Conservation (phyloP, 495 filamentous ascomycete species). For the Daldinia childiae region DNA sequence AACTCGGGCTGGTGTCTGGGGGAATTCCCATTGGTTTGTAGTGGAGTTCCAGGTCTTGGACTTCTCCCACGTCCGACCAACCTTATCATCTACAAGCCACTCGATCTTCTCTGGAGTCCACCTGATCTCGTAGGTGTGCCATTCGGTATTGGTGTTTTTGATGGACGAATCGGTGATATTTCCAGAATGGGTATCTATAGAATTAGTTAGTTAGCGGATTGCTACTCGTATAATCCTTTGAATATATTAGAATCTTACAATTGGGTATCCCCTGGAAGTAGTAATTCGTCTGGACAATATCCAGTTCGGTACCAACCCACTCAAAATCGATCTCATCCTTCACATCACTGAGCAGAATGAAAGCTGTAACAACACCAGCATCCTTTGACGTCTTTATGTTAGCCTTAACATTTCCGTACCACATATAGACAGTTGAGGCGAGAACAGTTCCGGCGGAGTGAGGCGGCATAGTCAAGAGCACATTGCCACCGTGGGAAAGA, state of each 20-base stretch:
- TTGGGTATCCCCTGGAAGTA: slow-evolving; percentile 95
- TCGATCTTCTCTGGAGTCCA: slow-evolving; percentile 87
- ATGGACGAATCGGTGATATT: slow-evolving; percentile 66
- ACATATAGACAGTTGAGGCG: slow-evolving; percentile 88
- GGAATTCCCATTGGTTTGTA: slow-evolving; percentile 82
- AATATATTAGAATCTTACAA: slow-evolving; percentile 68
- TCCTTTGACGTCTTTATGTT: slow-evolving; percentile 87
- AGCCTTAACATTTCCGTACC: slow-evolving; percentile 94
- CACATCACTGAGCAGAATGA: slow-evolving; percentile 92
- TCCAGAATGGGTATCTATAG: slow-evolving; percentile 72
- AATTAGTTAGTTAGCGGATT: slow-evolving; percentile 38
- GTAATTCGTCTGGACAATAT: slow-evolving; percentile 88
- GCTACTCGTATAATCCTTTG: not conserved
- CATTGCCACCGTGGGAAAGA: slow-evolving; percentile 65
- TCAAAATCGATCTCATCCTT: slow-evolving; percentile 99
- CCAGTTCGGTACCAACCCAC: slow-evolving; percentile 84
- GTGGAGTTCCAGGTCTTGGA: slow-evolving; percentile 86
- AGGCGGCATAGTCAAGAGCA: slow-evolving; percentile 87
- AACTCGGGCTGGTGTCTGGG: slow-evolving; percentile 92
- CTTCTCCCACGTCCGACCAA: slow-evolving; percentile 76
- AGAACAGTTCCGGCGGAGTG: slow-evolving; percentile 87
- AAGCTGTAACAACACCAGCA: slow-evolving; percentile 89
- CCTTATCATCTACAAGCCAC: slow-evolving; percentile 85
- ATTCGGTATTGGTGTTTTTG: slow-evolving; percentile 79
- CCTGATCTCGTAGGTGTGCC: slow-evolving; percentile 91